phyloP scores from a whole-genome alignment of 306 rosid species.

The Cajanus cajan region DNA sequence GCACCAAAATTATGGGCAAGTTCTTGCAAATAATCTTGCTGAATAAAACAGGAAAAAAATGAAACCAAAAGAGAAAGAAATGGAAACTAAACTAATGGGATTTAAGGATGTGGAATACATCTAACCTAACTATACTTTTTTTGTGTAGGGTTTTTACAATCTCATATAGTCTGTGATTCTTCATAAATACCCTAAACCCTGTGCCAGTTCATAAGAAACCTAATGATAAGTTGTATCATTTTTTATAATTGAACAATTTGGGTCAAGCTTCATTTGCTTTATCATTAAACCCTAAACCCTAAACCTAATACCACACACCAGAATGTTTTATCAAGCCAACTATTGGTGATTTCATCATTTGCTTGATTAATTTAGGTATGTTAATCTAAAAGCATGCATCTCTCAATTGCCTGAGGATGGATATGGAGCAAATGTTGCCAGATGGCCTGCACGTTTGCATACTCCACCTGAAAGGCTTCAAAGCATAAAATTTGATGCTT shows the following conservation, averaged over 20 bases:
- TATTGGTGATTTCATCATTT: conserved; percentile 27
- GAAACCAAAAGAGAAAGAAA: neutral
- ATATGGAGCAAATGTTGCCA: conserved; percentile 58
- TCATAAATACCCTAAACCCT: neutral
- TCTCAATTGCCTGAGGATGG: conserved; percentile 78
- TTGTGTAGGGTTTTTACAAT: neutral
- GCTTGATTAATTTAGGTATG: conserved; percentile 59
- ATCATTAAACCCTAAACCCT: no score
- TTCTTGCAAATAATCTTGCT: neutral
- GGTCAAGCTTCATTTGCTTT: neutral
- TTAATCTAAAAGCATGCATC: conserved; percentile 74
- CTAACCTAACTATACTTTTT: neutral
- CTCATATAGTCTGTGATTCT: neutral
- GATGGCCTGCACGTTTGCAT: conserved; percentile 85
- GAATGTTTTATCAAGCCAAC: neutral
- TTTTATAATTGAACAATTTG: conserved; percentile 14
- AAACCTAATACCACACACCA: neutral
- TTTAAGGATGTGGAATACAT: neutral
- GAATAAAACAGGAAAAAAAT: neutral
- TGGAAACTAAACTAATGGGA: neutral
- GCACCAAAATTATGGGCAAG: neutral
- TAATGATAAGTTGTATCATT: neutral
- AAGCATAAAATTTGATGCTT: conserved; percentile 76
- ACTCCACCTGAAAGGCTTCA: conserved; percentile 87
- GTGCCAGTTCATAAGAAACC: neutral